Percentiles rank a stretch among this genome's conserved stretches.
Evolutionary conservation across 2,329 filamentous ascomycete genomes (phyloP).

Genomic region (Mycogone perniciosa): DNA sequence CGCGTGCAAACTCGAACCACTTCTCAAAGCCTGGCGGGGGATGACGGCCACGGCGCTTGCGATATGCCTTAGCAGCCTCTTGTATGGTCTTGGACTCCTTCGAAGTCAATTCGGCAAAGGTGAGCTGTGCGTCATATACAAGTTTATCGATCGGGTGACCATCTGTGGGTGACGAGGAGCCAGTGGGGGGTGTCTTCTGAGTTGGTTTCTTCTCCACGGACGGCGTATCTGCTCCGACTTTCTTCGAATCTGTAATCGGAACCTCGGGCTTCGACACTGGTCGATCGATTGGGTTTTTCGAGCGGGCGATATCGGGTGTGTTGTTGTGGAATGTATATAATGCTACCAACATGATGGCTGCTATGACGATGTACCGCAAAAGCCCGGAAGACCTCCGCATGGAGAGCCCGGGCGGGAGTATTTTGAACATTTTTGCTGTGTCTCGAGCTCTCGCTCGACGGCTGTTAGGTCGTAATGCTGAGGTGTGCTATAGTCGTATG

Average conservation of each 20-base stretch:
- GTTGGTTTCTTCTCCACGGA: not conserved
- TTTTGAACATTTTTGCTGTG: constrained; percentile 18
- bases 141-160: constrained; percentile 48
- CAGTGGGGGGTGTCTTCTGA: constrained; percentile 5
- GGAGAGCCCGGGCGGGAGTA: constrained; percentile 36
- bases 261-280: constrained; percentile 1
- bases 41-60: constrained; percentile 51
- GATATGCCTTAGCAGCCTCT: constrained; percentile 52
- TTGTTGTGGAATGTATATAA: constrained; percentile 24
- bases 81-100: constrained; percentile 44
- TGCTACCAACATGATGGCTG: constrained; percentile 28
- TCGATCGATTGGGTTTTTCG: not conserved
- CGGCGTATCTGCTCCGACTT: not conserved
- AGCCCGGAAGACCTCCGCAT: constrained; percentile 37
- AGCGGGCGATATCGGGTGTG: constrained; percentile 14
- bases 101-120: constrained; percentile 33
- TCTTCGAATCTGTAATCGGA: not conserved
- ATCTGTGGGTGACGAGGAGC: constrained; percentile 2
- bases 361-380: constrained; percentile 35
- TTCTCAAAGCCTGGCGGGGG: constrained; percentile 57
- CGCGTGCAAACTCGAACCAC: constrained; percentile 52
- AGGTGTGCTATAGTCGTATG: not conserved
- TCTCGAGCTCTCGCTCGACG: not conserved
- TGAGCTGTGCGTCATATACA: constrained; percentile 39
- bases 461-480: not conserved